Percentiles rank a stretch among this genome's conserved stretches.
Evolutionary conservation across 306 rosid genomes (phyloP).

Genomic region (Acmispon strigosus): DNA sequence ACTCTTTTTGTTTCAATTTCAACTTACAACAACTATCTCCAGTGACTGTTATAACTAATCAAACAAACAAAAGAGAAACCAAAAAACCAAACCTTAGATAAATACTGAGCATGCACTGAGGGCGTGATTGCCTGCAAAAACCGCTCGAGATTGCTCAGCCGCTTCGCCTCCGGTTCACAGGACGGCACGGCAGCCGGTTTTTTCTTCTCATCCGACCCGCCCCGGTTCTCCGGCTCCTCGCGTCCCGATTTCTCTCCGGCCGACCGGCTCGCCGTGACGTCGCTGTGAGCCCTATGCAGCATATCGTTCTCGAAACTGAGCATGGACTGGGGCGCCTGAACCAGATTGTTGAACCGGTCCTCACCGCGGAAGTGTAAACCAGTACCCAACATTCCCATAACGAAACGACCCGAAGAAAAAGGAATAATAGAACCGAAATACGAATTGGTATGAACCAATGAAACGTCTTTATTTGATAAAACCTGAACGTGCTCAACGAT

Average conservation of each 20-base stretch:
- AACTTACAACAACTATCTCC: background rate
- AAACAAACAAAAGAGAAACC: background rate
- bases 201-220: constrained; percentile 3
- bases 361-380: constrained; percentile 47
- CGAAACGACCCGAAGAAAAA: background rate
- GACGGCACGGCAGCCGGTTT: constrained; percentile 15
- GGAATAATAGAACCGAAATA: background rate
- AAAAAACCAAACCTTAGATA: constrained; percentile 42
- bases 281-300: constrained; percentile 40
- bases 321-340: constrained; percentile 33
- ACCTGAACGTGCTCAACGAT: constrained; percentile 33
- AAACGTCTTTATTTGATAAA: background rate
- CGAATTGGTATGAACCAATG: background rate
- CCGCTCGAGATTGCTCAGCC: constrained; percentile 52
- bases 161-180: constrained; percentile 13
- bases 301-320: constrained; percentile 31
- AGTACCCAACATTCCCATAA: constrained; percentile 39
- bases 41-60: background rate
- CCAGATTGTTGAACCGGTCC: constrained; percentile 46
- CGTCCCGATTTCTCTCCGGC: background rate
- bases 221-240: constrained; percentile 22
- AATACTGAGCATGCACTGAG: constrained; percentile 41
- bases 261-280: constrained; percentile 20
- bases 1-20: no score
- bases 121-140: constrained; percentile 57